Evolutionary conservation across 306 rosid genomes (phyloP), one percentile per base, ranked within the genome.

Genomic region (Elaeagnus macrophylla): DNA sequence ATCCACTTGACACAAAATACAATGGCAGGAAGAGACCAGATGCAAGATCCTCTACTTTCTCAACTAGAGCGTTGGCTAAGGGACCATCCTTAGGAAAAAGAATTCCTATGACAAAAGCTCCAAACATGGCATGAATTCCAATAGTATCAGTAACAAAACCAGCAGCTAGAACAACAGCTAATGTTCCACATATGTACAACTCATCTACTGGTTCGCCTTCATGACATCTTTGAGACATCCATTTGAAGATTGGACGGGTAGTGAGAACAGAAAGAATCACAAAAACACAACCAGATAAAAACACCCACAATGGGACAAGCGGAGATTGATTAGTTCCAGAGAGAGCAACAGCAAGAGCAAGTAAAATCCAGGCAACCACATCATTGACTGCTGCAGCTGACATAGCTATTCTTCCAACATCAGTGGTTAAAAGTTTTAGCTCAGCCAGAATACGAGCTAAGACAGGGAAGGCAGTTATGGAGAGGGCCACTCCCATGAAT

Each of bases 341-440:
- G 55, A 90, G 83, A 53, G 97, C 80, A 62, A 90, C 69, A 68
- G 97, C 97, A 35, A 86, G 83, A 45, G 97, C 95, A 53, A 90
- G 97, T 61, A 90, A 73, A 71, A 90, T 76, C 97, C 97, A 90
- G 9, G 97, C 97, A 16, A 78, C 86, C 53, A 90, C 77, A 52
- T 90, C 97, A 41, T 90, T 90, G 15, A 90, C 78, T 45, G 97
- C 97, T 20, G 97, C 97, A 36, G 95, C 97, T 9, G 97, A 86
- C 94, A 90, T 83, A 13, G 97, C 97, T 69, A 77, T 74, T 53
- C 77, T 70, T 8, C 97, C 97, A 57, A 90, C 65, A 51, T 73
- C 69, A 37, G 94, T 86, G 10, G 95, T 90, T 58, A 90, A 62
- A 54, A 90, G 97, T 81, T 83, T 90, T 57, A 90, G 81, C 81